A percentile compares a stretch with the other conserved stretches of the same genome.
Evolutionary conservation across 176 grass and related monocot genomes (phyloP).

Genomic region (Eragrostis nindensis): DNA sequence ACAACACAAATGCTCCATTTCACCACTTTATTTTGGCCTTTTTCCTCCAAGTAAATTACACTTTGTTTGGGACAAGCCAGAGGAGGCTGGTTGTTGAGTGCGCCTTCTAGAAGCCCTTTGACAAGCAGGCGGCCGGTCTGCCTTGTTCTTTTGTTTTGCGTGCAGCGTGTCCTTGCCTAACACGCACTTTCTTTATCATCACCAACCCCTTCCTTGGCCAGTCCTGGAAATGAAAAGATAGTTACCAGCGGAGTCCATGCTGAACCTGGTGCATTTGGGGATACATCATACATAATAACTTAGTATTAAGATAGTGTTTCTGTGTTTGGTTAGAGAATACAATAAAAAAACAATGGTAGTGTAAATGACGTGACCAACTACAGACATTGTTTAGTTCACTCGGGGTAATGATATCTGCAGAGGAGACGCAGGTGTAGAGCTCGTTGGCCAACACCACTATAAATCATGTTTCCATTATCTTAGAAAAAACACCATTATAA

Average conservation of each 20-base stretch:
- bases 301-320: too few relatives aligned
- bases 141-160: neutral
- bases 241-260: neutral
- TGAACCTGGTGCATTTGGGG: neutral
- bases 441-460: too few relatives aligned
- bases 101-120: constrained; percentile 35
- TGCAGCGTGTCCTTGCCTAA: neutral
- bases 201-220: constrained; percentile 17
- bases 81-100: neutral
- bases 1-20: constrained; percentile 23
- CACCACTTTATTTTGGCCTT: neutral
- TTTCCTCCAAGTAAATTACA: neutral
- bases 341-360: too few relatives aligned
- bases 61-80: neutral
- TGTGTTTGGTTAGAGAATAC: too few relatives aligned
- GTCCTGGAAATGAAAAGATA: neutral
- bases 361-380: too few relatives aligned
- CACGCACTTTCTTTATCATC: neutral
- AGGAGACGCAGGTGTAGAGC: too few relatives aligned
- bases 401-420: too few relatives aligned
- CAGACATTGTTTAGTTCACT: too few relatives aligned
- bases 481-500: too few relatives aligned
- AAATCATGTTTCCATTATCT: too few relatives aligned
- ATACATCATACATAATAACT: neutral
- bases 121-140: neutral